Conservation (phyloP, 805 yeast species). For the Wickerhamiella brachini region DNA sequence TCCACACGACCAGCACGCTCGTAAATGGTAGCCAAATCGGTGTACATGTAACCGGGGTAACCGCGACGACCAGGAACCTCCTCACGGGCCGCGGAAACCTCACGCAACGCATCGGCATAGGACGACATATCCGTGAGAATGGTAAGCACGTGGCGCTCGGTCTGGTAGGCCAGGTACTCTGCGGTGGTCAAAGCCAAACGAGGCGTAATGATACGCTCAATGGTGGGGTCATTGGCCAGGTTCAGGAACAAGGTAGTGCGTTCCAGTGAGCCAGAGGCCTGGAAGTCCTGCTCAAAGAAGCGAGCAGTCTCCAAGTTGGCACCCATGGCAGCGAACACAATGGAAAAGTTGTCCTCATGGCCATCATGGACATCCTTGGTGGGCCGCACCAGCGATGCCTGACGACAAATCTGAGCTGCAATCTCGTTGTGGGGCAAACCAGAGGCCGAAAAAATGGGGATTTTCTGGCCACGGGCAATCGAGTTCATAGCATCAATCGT, state of each 20-base stretch:
- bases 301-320: conserved; percentile 96
- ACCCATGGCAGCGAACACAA: conserved; percentile 99
- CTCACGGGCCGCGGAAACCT: conserved; percentile 99
- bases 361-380: conserved; percentile 99
- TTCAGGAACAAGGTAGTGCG: conserved; percentile 94
- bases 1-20: conserved; percentile 99
- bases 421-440: conserved; percentile 99
- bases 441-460: conserved; percentile 97
- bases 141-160: conserved; percentile 97
- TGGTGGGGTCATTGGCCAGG: conserved; percentile 98
- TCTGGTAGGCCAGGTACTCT: conserved; percentile 95
- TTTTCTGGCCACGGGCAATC: conserved; percentile 99
- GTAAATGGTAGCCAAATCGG: conserved; percentile 96
- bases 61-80: conserved; percentile 99
- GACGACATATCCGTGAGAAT: conserved; percentile 98
- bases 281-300: conserved; percentile 98
- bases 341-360: conserved; percentile 97
- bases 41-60: conserved; percentile 99
- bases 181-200: conserved; percentile 98
- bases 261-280: conserved; percentile 96
- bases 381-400: conserved; percentile 98
- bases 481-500: conserved; percentile 99
- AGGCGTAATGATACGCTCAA: conserved; percentile 98
- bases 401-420: conserved; percentile 99
- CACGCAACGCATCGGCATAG: conserved; percentile 99